Evolutionary conservation across 2,329 filamentous ascomycete species (phyloP), one percentile per base, ranked within the genome.

Genomic region (Lasiodiplodia hormozganensis): DNA sequence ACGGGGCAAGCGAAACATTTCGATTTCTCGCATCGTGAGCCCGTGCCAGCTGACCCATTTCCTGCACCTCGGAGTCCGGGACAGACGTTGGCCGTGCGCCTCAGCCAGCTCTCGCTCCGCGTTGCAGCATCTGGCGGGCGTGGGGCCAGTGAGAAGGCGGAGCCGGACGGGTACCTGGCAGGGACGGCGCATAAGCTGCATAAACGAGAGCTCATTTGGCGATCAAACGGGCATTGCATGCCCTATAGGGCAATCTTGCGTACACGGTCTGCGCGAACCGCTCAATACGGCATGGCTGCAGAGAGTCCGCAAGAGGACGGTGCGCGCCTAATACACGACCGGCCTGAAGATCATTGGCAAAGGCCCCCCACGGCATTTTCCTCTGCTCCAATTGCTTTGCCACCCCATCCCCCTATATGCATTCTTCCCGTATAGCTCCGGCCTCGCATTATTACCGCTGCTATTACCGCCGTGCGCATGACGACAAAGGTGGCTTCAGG

Each of bases 211-310:
- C 60, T 52, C 51, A 53, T 52, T 47, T 36, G 60, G 60, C 60
- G 60, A 64, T 64, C 60, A 64, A 64, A 64, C 60, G 60, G 58
- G 60, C 60, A 52, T 64, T 51, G 34, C 60, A 52, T 52, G 31
- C 60, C 60, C 25, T 52, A 64, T 64, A 64, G 60, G 60, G 60
- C 60, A 52, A 52, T 52, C 43, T 4, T 52, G 40, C 47, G 28
- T 64, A 38, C 36, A 49, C 60, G n/a, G 16, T 14, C 60, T 64
- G 43, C 31, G 60, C 11, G 43, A 8, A 25, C 28, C 18, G 43
- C 60, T 64, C 43, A n/a, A 64, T n/a, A 28, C 60, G 47, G 60
- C 28, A 36, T 23, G 18, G 31, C 25, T 36, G 23, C 18, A 38
- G 8, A 38, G 34, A 23, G 11, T 21, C 18, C 28, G 21, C 12